Conservation (phyloP, 2,329 filamentous ascomycete species). For the Colletotrichum sp. region DNA sequence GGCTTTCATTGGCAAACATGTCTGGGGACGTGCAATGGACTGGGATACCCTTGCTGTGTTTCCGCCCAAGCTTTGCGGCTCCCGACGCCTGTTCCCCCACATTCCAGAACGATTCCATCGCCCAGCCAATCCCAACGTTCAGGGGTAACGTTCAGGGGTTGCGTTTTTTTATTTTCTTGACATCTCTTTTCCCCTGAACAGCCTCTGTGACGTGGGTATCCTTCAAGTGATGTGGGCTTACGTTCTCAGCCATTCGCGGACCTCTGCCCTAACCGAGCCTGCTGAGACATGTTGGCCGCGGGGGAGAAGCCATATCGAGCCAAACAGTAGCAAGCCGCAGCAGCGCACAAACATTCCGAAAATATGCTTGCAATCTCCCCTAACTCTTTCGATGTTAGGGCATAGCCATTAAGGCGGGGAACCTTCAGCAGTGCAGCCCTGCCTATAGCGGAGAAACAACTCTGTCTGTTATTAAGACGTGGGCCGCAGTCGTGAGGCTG, state of each 20-base stretch:
- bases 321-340: neutral
- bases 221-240: neutral
- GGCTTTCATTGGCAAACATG: neutral
- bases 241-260: neutral
- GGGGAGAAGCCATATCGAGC: neutral
- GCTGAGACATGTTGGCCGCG: neutral
- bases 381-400: neutral
- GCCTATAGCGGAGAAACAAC: neutral
- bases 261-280: neutral
- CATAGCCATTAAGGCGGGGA: neutral
- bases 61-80: conserved; percentile 8
- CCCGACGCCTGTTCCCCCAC: conserved; percentile 1
- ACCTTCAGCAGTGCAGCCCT: neutral
- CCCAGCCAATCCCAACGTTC: neutral
- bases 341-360: neutral
- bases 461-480: neutral
- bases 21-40: neutral
- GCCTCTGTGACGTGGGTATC: neutral
- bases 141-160: neutral
- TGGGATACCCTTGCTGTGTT: neutral
- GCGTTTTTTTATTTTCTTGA: neutral
- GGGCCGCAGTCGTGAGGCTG: neutral
- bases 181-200: neutral
- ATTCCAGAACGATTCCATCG: neutral
- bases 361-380: neutral